These are phyloP conservation scores for Solanum aculeatissimum DNA, from an alignment of 305 asterid species.

Conservation along the genomic window DNA sequence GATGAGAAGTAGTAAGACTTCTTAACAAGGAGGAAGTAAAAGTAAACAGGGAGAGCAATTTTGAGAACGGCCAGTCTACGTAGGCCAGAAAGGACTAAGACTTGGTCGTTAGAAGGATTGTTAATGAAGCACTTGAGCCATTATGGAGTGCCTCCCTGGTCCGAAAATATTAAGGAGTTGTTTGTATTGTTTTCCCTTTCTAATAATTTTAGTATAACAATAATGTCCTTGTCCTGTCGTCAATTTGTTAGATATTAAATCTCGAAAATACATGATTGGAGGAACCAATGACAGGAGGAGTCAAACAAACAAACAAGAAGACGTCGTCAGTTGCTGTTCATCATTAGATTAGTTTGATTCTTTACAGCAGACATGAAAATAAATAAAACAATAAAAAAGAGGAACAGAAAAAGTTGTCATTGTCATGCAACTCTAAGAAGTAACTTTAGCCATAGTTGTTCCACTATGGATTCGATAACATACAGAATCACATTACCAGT, in stretches of 20 bases:
- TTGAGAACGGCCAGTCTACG: neutral
- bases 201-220: neutral
- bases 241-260: no score
- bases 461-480: neutral
- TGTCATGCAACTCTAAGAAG: neutral
- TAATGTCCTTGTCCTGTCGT: neutral
- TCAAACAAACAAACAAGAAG: no score
- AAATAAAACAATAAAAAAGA: neutral
- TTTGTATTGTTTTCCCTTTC: neutral
- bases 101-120: neutral
- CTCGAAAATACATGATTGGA: neutral
- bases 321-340: no score
- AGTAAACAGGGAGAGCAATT: neutral
- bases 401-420: neutral
- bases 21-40: no score
- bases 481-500: neutral
- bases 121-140: neutral
- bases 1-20: no score
- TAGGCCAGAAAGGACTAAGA: neutral
- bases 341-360: no score
- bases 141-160: neutral
- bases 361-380: no score
- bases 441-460: neutral
- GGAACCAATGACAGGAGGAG: neutral
- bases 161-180: neutral